Base-by-base conservation (phyloP, 208 protist genomes). In the Crithidia brevicula region DNA sequence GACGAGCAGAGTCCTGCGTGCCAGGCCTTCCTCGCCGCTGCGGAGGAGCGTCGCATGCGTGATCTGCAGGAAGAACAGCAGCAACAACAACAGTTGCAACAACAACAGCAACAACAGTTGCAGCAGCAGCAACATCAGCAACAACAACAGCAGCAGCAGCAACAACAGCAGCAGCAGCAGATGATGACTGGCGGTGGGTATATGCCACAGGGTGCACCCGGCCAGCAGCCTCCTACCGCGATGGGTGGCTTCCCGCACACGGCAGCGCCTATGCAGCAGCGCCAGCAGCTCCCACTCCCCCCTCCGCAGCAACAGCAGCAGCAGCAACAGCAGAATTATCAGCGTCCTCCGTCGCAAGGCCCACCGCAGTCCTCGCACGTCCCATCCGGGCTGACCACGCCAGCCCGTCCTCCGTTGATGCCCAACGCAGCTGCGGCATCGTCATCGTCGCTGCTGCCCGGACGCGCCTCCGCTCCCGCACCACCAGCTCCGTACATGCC, bases 1-100 rank as follows among this genome's bases (percentile, higher is more conserved):
- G 88, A 94, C 42, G 69, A 71, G 42, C 85, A 78, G 49, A 89
- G 81, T 54, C 71, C 59, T 4, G 27, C 77, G 8, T 92, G 86
- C 33, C 60, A 67, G 30, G 62, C 67, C 4, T 86, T 86, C 45
- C 46, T 82, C 59, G 80, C 72, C 22, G 69, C 72, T 16, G 74
- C 73, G 0, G 72, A 82, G 23, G 68, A 76, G 71, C 80, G 52
- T 13, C 63, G 67, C 16, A 66, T 58, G 51, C 52, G 45, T 1
- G 54, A 67, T 23, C 42, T 72, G 40, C 67, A 74, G 18, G 46
- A 82, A 31, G 57, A 83, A 59, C 72, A 85, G 43, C 73, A 84
- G 58, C 70, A 80, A 30, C 56, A 81, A 27, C 65, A 77, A 46
- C 74, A 77, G 56, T 50, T 61, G 51, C n/a, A n/a, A n/a, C n/a